Evolutionary conservation across 2,329 filamentous ascomycete species (phyloP).

Genomic region (Emergomyces orientalis): DNA sequence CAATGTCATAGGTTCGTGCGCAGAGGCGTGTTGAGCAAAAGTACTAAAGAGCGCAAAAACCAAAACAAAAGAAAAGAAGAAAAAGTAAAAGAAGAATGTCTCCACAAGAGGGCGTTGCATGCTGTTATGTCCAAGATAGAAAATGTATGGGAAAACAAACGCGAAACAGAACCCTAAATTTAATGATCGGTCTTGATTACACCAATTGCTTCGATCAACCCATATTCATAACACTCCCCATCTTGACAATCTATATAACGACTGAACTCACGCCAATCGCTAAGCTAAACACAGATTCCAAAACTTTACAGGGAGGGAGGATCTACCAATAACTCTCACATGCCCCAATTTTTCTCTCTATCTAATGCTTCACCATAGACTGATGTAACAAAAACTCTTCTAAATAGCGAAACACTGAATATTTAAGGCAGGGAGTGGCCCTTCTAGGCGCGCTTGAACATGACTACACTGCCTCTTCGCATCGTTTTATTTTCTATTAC

Average conservation of each 20-base stretch:
- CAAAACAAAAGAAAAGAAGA: background rate
- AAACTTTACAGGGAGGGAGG: too few relatives aligned
- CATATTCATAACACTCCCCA: too few relatives aligned
- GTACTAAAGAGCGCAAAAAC: background rate
- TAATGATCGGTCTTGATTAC: too few relatives aligned
- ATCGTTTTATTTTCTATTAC: background rate
- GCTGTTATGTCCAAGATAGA: background rate
- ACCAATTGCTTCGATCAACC: too few relatives aligned
- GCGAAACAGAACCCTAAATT: too few relatives aligned
- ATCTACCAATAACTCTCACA: too few relatives aligned
- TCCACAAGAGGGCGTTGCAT: background rate
- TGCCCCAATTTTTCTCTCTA: background rate
- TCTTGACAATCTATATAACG: too few relatives aligned
- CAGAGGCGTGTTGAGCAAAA: background rate
- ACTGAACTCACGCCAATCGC: too few relatives aligned
- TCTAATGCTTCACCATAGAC: background rate
- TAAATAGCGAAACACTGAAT: too few relatives aligned
- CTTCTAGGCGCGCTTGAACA: background rate
- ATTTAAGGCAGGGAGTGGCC: background rate
- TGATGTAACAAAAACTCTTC: too few relatives aligned
- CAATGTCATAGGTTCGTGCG: background rate
- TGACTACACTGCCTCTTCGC: background rate
- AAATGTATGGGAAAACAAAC: background rate
- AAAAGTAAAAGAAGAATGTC: background rate
- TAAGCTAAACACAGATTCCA: too few relatives aligned